Conservation (phyloP, 129 eudicot species). For the Escallonia herrerae region DNA sequence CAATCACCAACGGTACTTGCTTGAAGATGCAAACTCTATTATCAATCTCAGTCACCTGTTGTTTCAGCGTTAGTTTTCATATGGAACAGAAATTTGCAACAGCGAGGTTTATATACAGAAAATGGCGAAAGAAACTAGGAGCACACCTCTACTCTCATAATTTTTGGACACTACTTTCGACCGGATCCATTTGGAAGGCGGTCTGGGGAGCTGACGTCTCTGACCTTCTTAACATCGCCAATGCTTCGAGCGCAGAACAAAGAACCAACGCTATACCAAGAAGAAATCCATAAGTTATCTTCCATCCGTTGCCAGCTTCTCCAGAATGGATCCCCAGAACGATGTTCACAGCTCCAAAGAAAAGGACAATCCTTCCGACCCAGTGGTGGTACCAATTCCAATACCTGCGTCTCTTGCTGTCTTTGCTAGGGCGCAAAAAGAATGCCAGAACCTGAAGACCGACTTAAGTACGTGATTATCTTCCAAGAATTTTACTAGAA, state of each 20-base stretch:
- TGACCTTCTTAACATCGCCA: slow-evolving; percentile 38
- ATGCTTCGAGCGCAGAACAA: slow-evolving; percentile 55
- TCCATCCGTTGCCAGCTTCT: slow-evolving; percentile 66
- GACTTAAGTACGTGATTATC: slow-evolving; percentile 1
- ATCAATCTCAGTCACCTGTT: not conserved
- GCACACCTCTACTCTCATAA: slow-evolving; percentile 1
- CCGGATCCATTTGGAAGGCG: slow-evolving; percentile 41
- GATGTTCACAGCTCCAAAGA: slow-evolving; percentile 70
- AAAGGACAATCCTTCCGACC: slow-evolving; percentile 62
- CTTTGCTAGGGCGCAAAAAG: slow-evolving; percentile 62
- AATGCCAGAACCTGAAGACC: slow-evolving; percentile 69
- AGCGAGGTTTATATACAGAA: too few species aligned
- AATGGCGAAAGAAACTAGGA: too few species aligned
- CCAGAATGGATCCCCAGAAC: slow-evolving; percentile 75
- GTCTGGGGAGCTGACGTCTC: slow-evolving; percentile 36
- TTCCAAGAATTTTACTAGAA: not conserved
- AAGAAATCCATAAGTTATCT: slow-evolving; percentile 75
- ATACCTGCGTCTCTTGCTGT: slow-evolving; percentile 61
- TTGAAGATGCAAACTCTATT: not conserved
- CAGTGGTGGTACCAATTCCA: slow-evolving; percentile 86
- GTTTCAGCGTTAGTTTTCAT: too few species aligned
- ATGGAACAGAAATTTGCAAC: too few species aligned
- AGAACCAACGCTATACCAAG: slow-evolving; percentile 40
- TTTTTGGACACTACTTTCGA: not conserved
- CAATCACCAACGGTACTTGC: slow-evolving; percentile 7